Base-by-base conservation (phyloP, 306 rosid species). In the Dalbergia oliveri region DNA sequence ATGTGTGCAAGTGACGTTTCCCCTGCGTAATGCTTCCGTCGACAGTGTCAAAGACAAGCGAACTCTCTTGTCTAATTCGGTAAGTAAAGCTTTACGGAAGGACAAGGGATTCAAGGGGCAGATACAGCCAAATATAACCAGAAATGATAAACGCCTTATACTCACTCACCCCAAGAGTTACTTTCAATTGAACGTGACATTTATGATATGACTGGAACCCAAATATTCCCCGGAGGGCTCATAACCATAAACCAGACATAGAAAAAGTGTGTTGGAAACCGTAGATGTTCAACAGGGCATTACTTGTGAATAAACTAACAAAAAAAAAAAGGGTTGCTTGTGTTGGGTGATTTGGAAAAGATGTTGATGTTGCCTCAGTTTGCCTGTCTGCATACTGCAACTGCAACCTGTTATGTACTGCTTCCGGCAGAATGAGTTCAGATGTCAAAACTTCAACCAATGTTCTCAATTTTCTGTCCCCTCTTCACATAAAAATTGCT, bases 151-250 rank as follows among this genome's bases (percentile, higher is more conserved):
- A 2, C 11, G 50, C 66, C 85, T 75, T 64, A 72, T 66, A 64
- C 63, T 70, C 57, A 31, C 80, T 73, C 31, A 26, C 31, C 31
- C 31, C 53, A 82, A 41, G 39, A 53, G 85, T 66, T n/a, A 63
- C 58, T 83, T 80, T 76, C 83, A 66, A 39, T 33, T 76, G 83
- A 86, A 19, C 8, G 13, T 71, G 89, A 86, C 83, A 54, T 44
- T 66, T 58, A 23, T 19, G 70, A 70, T 26, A 59, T 75, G 70
- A 57, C 61, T 72, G 84, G 79, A 58, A 18, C 31, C 21, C 44
- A 69, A 57, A 73, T 74, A 69, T 85, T 72, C 72, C 63, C 33
- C 41, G 50, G 62, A 73, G 60, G 66, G 79, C 60, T 60, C 61
- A 57, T 73, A 62, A 43, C 35, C 58, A 54, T 50, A 67, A 16